Evolutionary conservation across 495 filamentous ascomycete genomes (phyloP).

Genomic region (Penicillium lividum): DNA sequence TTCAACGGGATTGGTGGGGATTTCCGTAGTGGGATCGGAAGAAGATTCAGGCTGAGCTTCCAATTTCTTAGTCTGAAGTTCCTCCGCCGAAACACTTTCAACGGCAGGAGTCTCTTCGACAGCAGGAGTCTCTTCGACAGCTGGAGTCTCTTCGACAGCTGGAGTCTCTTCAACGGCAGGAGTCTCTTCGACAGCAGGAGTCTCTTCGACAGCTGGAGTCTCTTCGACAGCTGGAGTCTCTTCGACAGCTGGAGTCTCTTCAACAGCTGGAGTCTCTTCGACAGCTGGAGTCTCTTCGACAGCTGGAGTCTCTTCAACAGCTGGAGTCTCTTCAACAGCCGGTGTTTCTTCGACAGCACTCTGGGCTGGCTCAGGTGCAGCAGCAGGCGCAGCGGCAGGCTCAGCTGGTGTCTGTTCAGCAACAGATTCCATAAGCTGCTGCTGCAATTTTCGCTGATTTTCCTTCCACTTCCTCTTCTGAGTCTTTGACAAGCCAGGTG

Average conservation of each 20-base stretch:
- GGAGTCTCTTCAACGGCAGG: neutral
- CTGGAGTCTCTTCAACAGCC: neutral
- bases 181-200: neutral
- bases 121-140: neutral
- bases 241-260: too few species aligned
- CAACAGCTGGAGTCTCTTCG: neutral
- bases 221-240: neutral
- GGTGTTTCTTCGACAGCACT: neutral
- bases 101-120: neutral
- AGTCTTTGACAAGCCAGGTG: constrained; percentile 5
- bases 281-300: neutral
- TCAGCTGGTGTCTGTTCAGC: constrained; percentile 3
- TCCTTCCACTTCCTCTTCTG: constrained; percentile 46
- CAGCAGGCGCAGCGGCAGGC: neutral
- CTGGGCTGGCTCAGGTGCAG: neutral
- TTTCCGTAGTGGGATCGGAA: neutral
- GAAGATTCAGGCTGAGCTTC: neutral
- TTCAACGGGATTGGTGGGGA: neutral
- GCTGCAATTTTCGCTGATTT: constrained; percentile 17
- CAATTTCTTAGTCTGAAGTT: neutral
- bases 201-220: neutral
- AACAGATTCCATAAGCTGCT: constrained; percentile 7
- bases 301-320: neutral
- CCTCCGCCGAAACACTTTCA: neutral
- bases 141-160: too few species aligned